Evolutionary conservation across 192 early-diverging fungal species (phyloP), one percentile per base, ranked within the genome.

Genomic region (Diversispora epigaea): DNA sequence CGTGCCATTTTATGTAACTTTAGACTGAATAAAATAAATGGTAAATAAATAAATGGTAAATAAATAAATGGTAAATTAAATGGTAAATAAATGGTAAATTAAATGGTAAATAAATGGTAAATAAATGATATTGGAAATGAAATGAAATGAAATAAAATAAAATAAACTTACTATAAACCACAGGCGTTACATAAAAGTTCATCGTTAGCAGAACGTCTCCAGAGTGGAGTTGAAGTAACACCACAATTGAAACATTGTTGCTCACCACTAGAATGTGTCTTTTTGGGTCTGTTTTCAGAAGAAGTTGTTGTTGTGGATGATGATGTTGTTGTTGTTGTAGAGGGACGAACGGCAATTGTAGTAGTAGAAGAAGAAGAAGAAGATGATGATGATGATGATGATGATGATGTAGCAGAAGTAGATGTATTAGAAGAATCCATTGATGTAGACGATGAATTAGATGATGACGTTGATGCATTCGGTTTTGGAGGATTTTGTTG

Each of bases 161-260:
- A 70, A 39, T 65, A n/a, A n/a, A 75, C 81, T 80, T 88, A 94
- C 84, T 95, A 99, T 22, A 99, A 84, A 3, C 97, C 97, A 77
- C 97, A 99, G 8, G 97, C 97, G 76, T 99, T 99, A 83, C 97
- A 99, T 32, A 99, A 85, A 5, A 93, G 83, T 73, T 93, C 89
- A 58, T 96, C 96, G 68, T 92, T 87, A n/a, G 84, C 85, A 43
- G 93, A 90, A 19, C 95, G 84, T 41, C 97, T 89, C 97, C 97
- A 99, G 15, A 99, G 85, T 3, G 95, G 91, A 15, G 97, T 99
- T 9, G 90, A 92, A 4, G 93, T 98, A 0, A 89, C 91, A 7
- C 86, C 86, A 71, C 91, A 93, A 76, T 93, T 93, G 62, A 65
- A 65, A 66, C 73, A 75, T 54, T 75, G 73, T 65, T 75, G 73